Base-by-base conservation (phyloP, 1,284 basidiomycete genomes). In the Agaricales sp. region DNA sequence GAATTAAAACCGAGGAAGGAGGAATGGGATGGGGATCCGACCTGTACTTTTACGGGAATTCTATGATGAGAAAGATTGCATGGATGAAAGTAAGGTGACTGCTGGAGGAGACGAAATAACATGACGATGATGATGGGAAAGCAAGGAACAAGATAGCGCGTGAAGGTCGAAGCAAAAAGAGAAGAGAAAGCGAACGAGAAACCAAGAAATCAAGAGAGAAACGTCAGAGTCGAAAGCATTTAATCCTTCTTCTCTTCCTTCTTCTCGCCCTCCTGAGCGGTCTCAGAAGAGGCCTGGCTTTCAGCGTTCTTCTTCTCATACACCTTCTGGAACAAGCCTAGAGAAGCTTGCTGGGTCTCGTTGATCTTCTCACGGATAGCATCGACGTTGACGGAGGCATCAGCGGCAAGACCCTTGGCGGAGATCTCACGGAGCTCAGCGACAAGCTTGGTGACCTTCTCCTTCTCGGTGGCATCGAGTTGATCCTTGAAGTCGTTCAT, bases 401-500 rank as follows among this genome's bases (percentile, higher is more conserved):
- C 93, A 55, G 87, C 88, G 55, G 81, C 77, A 65, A 95, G 91
- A 53, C 91, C 94, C 78, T 96, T 95, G 60, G 78, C 75, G 21
- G 92, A 83, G 55, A 99, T 63, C 67, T 94, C 93, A 52, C 93
- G 83, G 48, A 98, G 83, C 70, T 98, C 93, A 54, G 69, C 68
- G 47, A 99, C 72, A 50, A 93, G 84, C 67, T 84, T 86, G 52
- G 83, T 73, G 57, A 97, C 92, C 77, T 93, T 97, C 67, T 91
- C 92, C 71, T 89, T 90, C 81, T 95, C 93, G 3, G 83, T 72
- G 16, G 81, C 80, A 59, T 97, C 92, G 52, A 99, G 81, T 66
- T 98, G 92, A 52, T 95, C 89, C 76, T 94, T 93, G 78, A 98
- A 98, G 74, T 99, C 96, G 65, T 77, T 81, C 82, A 98, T 88